Evolutionary conservation across 2,329 filamentous ascomycete species (phyloP).

Genomic region (Paraphaeosphaeria sporulosa): DNA sequence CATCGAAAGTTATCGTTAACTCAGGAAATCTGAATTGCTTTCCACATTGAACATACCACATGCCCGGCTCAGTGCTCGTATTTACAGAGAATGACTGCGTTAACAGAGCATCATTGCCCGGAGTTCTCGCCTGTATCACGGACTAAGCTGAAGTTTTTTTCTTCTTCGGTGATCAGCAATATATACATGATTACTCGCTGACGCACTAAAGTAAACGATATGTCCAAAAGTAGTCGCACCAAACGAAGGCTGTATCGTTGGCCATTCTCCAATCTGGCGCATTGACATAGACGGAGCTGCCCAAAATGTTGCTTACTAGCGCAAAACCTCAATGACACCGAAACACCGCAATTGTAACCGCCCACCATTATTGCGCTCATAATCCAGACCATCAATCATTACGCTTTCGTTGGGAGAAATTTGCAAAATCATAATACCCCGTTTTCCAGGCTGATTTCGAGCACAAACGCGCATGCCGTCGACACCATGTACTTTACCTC

Average conservation of each 20-base stretch:
- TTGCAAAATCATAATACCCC: constrained; percentile 7
- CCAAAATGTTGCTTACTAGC: not conserved
- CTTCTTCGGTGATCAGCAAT: too few species aligned
- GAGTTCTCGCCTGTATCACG: not conserved
- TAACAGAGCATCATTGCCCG: not conserved
- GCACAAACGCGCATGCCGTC: constrained; percentile 30
- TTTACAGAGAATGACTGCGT: not conserved
- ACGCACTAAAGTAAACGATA: too few species aligned
- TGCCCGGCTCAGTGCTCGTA: too few species aligned
- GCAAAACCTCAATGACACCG: not conserved
- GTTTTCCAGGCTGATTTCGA: constrained; percentile 53
- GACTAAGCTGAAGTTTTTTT: too few species aligned
- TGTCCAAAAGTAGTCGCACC: too few species aligned
- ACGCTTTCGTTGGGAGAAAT: not conserved
- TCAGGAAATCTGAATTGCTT: too few species aligned
- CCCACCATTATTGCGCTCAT: not conserved
- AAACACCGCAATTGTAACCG: not conserved
- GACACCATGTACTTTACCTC: constrained; percentile 41
- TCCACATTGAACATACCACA: too few species aligned
- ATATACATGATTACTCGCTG: too few species aligned
- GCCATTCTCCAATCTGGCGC: not conserved
- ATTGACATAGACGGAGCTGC: not conserved
- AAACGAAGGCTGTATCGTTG: too few species aligned
- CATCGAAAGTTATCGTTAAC: too few species aligned
- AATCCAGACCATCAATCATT: constrained; percentile 4